Evolutionary conservation across 192 early-diverging fungal genomes (phyloP), one percentile per base, ranked within the genome.

Genomic region (Geranomyces variabilis): DNA sequence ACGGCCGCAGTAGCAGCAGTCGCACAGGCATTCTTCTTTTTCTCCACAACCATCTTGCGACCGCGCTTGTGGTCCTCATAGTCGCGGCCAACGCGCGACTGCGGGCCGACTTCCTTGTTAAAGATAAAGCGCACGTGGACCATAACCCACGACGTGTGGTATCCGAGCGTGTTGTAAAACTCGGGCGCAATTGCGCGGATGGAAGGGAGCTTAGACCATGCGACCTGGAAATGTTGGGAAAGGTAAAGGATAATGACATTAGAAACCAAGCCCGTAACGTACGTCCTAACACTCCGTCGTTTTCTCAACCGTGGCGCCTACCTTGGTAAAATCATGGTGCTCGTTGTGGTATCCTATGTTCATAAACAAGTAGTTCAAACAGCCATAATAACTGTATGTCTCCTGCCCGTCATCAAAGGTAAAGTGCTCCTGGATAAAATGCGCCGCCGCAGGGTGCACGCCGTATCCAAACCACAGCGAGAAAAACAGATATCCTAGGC

Each of bases 311-410:
- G 6, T 8, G 15, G 6, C 19, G 34, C 72, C 12, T 62, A 75
- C 73, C 70, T 78, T 90, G 73, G 89, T 89, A 83, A 96, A 97
- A 80, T 98, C 96, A 82, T 98, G 95, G 87, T 98, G 96, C 84
- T 98, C 96, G 78, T 94, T 96, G 83, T 98, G 96, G 79, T 93
- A 94, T 45, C 96, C 96, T 70, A 96, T 92, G 88, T 98, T 98
- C 83, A 95, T 89, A 77, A 90, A 92, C 45, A 93, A 84, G 51
- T 79, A 76, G 85, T 98, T 98, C 51, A 94, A 80, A 61, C 84
- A 81, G 26, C 95, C 95, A 68, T 98, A 98, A 90, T 98, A 98
- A 69, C 92, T 94, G 83, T 98, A 98, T 1, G 95, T 98, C 75
- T 98, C 95, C 74, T 94, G 90, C 12, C 93, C 95, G 69, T 94